Conservation (phyloP, 176 grass and related monocot species). For the Hordeum marinum region DNA sequence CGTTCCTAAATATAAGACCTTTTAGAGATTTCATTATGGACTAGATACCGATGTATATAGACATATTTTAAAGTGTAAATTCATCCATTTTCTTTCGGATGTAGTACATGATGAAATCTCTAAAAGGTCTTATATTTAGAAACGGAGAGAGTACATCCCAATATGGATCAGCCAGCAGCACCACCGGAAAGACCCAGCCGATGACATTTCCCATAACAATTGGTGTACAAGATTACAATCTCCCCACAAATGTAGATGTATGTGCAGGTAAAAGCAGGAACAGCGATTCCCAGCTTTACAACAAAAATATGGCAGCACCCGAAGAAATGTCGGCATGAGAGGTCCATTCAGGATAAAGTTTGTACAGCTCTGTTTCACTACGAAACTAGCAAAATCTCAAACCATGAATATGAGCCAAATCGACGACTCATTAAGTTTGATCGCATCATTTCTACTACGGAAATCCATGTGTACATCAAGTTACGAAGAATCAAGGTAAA, state of each 20-base stretch:
- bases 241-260: constrained; percentile 11
- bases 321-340: background rate
- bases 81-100: too few relatives aligned
- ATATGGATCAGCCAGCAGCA: background rate
- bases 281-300: constrained; percentile 1
- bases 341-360: constrained; percentile 22
- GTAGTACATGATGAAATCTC: too few relatives aligned
- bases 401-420: constrained; percentile 24
- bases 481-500: constrained; percentile 31
- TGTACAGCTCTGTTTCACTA: constrained; percentile 27
- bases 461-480: constrained; percentile 38
- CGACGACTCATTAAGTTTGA: constrained; percentile 3
- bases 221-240: constrained; percentile 12
- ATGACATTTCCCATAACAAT: background rate
- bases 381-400: constrained; percentile 41
- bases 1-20: too few relatives aligned
- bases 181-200: background rate
- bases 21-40: too few relatives aligned
- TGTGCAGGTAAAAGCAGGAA: constrained; percentile 29
- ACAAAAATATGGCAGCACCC: background rate
- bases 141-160: too few relatives aligned
- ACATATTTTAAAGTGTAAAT: too few relatives aligned
- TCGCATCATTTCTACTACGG: constrained; percentile 11
- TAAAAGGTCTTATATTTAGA: too few relatives aligned
- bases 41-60: too few relatives aligned